Percentiles rank a stretch among this genome's conserved stretches.
Evolutionary conservation across 352 stramenopile genomes (phyloP).

Genomic region (Globisporangium paroecandrum): DNA sequence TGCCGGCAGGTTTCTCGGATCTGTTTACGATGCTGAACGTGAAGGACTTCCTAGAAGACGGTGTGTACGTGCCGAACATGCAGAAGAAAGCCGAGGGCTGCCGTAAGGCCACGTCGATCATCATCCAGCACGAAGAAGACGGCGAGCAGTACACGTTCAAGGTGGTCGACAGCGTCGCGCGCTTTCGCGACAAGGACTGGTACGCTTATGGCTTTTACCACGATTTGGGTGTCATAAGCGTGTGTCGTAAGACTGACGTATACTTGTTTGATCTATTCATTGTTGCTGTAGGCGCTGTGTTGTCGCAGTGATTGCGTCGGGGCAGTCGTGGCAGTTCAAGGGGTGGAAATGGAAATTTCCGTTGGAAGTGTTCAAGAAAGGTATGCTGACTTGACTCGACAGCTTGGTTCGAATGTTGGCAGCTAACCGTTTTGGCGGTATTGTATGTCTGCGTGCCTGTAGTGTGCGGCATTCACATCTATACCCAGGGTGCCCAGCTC

Average conservation of each 20-base stretch:
- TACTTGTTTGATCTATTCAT: neutral
- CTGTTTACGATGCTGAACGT: conserved; percentile 89
- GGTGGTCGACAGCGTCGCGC: conserved; percentile 82
- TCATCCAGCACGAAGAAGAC: conserved; percentile 79
- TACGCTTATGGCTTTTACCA: conserved; percentile 24
- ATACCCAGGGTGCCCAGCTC: conserved; percentile 78
- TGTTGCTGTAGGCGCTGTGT: conserved; percentile 63
- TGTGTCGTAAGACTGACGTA: neutral
- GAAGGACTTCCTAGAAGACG: conserved; percentile 85
- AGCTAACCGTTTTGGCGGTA: neutral
- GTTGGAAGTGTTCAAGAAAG: conserved; percentile 90
- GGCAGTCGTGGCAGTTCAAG: conserved; percentile 91
- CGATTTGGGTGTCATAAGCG: neutral
- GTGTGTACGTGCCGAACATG: conserved; percentile 73
- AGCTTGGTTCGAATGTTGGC: neutral
- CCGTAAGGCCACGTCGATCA: conserved; percentile 79
- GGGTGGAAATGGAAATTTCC: conserved; percentile 92
- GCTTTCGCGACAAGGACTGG: conserved; percentile 87
- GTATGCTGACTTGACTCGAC: conserved; percentile 22
- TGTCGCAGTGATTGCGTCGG: conserved; percentile 87
- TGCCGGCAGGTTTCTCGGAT: conserved; percentile 83
- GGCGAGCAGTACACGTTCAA: conserved; percentile 85
- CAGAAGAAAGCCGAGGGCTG: conserved; percentile 85
- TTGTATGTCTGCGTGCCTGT: conserved; percentile 2
- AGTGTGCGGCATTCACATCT: conserved; percentile 85